Conservation (phyloP, 768 basidiomycete species). For the Cubamyces sp. region DNA sequence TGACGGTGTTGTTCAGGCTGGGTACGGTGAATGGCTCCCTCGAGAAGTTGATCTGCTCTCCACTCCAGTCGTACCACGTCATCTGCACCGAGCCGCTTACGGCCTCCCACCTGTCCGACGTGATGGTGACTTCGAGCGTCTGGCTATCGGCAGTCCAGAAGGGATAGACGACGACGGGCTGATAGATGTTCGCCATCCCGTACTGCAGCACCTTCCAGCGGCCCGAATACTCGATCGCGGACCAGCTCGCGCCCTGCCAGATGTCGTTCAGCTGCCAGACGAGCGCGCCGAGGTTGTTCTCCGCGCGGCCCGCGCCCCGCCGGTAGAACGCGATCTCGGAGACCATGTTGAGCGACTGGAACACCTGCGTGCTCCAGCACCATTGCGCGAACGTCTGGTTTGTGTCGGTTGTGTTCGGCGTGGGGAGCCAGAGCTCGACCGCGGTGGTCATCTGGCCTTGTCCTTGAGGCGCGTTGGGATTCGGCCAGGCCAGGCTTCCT, state of each 20-base stretch:
- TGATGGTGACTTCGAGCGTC: slow-evolving; percentile 51
- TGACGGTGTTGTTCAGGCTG: slow-evolving; percentile 52
- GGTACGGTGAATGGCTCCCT: slow-evolving; percentile 48
- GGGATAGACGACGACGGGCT: slow-evolving; percentile 54
- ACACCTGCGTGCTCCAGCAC: slow-evolving; percentile 65
- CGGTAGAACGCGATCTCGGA: slow-evolving; percentile 64
- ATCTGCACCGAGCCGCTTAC: slow-evolving; percentile 51
- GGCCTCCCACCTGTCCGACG: slow-evolving; percentile 54
- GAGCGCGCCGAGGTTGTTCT: slow-evolving; percentile 61
- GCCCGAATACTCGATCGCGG: slow-evolving; percentile 58
- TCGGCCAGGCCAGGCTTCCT: slow-evolving; percentile 54
- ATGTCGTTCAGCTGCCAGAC: slow-evolving; percentile 67
- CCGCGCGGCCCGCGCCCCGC: slow-evolving; percentile 58
- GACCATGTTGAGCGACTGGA: slow-evolving; percentile 63
- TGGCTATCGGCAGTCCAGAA: slow-evolving; percentile 58
- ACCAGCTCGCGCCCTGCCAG: slow-evolving; percentile 63
- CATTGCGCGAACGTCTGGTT: slow-evolving; percentile 67
- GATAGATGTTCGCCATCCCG: slow-evolving; percentile 47
- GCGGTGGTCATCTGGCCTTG: slow-evolving; percentile 56
- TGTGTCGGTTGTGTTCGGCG: slow-evolving; percentile 48
- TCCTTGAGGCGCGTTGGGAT: slow-evolving; percentile 56
- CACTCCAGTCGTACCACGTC: slow-evolving; percentile 63
- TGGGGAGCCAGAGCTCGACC: slow-evolving; percentile 60
- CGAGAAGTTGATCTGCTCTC: slow-evolving; percentile 43
- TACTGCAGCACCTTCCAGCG: slow-evolving; percentile 65